Base-by-base conservation (phyloP, 2,329 filamentous ascomycete genomes). In the Colletotrichum agaves region DNA sequence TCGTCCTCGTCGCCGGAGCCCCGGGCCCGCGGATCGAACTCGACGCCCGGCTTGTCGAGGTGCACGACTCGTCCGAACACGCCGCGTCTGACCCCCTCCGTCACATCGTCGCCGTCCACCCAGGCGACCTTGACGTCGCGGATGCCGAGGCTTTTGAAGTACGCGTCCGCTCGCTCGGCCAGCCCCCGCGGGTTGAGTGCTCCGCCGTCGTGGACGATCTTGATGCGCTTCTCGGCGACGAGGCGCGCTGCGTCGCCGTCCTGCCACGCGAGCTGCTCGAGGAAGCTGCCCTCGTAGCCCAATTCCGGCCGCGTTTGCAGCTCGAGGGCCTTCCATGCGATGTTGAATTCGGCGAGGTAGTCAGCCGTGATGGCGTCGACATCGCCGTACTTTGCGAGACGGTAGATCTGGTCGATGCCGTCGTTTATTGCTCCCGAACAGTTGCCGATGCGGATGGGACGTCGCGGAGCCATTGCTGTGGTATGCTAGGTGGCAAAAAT, bases 171-270 rank as follows among this genome's bases (percentile, higher is more conserved):
- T 47, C 71, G 73, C 57, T 82, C 71, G 0, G 84, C 84, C 15
- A 89, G 72, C 0, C 82, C 84, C 63, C 79, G 79, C 0, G 87
- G 87, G 63, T 88, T 85, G 15, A 85, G 78, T 2, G 82, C 84
- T 0, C 87, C 87, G 2, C 87, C 87, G 70, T 89, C 88, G 62
- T 87, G 78, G 39, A 87, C 78, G 12, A 88, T 78, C 67, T 85
- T 86, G 75, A 88, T 88, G 0, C 78, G 73, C 67, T 85, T 82
- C 55, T 82, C 75, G 2, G 73, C 66, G 13, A 76, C 79, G 75
- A 69, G 85, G 17, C 76, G 8, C 81, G 71, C 60, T 73, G 75
- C 43, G 76, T 76, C 43, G 77, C 72, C 3, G 81, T 73, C 71
- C 15, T 78, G 71, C 71, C 72, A 78, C 4, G 75, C 75, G 21